A percentile compares a stretch with the other conserved stretches of the same genome.
These are phyloP conservation scores for Phytophthora uliginosa DNA, from an alignment of 352 stramenopile species.

Conservation along the genomic window DNA sequence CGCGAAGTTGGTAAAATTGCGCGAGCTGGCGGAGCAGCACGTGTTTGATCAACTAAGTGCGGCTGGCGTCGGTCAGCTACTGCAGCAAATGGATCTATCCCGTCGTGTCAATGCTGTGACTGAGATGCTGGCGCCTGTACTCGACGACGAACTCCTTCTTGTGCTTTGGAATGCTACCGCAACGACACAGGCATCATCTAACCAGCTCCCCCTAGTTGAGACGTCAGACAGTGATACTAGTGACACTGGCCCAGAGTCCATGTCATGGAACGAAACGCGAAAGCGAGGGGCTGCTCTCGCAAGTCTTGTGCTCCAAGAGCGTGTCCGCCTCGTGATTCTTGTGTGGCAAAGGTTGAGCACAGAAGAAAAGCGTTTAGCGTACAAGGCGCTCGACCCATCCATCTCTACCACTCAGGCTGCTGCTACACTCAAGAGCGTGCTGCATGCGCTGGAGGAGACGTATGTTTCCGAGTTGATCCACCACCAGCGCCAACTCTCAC, in stretches of 20 bases:
- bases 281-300: conserved; percentile 54
- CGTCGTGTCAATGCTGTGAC: conserved; percentile 42
- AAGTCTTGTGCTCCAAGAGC: conserved; percentile 66
- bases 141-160: conserved; percentile 66
- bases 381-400: conserved; percentile 39
- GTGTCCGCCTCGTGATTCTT: conserved; percentile 61
- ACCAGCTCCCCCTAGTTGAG: conserved; percentile 13
- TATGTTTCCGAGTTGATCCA: conserved; percentile 74
- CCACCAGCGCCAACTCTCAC: conserved; percentile 47
- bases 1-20: conserved; percentile 23
- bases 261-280: conserved; percentile 40
- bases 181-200: conserved; percentile 35
- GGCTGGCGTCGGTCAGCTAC: conserved; percentile 31
- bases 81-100: conserved; percentile 50
- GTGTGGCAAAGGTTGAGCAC: conserved; percentile 62
- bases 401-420: conserved; percentile 21
- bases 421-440: conserved; percentile 48
- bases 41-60: conserved; percentile 44
- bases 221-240: background rate
- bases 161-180: conserved; percentile 74
- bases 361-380: conserved; percentile 58
- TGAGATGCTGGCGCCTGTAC: conserved; percentile 57
- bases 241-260: conserved; percentile 9
- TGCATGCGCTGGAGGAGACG: conserved; percentile 66
- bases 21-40: conserved; percentile 30